phyloP scores from a whole-genome alignment of 495 filamentous ascomycete species.

The Recurvomyces mirabilis region DNA sequence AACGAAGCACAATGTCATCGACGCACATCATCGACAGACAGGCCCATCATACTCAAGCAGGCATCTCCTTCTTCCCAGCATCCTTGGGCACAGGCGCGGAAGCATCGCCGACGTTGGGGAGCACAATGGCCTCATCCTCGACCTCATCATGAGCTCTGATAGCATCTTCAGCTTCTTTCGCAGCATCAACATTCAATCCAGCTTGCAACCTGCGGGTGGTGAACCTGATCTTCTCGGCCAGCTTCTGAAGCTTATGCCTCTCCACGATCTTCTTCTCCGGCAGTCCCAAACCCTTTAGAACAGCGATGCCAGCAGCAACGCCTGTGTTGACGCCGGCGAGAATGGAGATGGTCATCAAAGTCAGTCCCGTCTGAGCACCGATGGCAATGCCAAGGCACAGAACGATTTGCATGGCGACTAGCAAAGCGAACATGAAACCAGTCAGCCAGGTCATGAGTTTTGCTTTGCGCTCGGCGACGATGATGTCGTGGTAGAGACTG shows the following conservation, averaged over 20 bases:
- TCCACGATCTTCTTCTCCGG: conserved; percentile 12
- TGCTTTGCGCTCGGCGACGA: conserved; percentile 1
- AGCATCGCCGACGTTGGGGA: neutral
- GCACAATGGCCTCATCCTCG: conserved; percentile 6
- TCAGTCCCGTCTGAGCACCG: conserved; percentile 2
- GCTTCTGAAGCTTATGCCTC: conserved; percentile 4
- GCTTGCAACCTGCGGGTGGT: conserved; percentile 2
- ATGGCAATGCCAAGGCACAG: conserved; percentile 8
- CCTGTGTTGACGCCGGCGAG: conserved; percentile 9
- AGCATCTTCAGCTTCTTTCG: conserved; percentile 2
- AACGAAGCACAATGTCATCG: too few species aligned
- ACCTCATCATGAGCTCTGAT: conserved; percentile 1
- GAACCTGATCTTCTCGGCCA: conserved; percentile 4
- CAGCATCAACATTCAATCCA: conserved; percentile 2
- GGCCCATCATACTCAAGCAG: too few species aligned
- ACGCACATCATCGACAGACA: too few species aligned
- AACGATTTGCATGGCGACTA: conserved; percentile 1
- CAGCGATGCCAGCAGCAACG: conserved; percentile 3
- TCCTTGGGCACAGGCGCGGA: neutral
- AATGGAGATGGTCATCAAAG: neutral
- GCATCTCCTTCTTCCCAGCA: neutral
- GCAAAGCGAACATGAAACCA: neutral
- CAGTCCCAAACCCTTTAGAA: conserved; percentile 6
- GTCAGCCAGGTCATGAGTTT: neutral
- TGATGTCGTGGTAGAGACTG: conserved; percentile 4